Evolutionary conservation across 495 filamentous ascomycete genomes (phyloP), one percentile per base, ranked within the genome.

Genomic region (Neurospora sp.): DNA sequence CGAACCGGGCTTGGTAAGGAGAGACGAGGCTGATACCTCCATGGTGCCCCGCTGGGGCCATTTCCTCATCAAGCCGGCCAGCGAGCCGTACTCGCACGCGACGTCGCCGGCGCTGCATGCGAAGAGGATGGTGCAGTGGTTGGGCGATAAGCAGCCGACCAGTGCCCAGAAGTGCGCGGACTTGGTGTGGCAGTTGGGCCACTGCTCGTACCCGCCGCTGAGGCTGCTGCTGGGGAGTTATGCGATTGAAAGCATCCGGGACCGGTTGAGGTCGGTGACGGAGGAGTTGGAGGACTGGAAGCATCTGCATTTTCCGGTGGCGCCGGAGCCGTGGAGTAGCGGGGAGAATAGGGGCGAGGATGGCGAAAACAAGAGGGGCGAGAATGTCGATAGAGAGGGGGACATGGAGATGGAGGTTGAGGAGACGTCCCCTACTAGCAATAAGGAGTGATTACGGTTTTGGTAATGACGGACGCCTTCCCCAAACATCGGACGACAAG

Each of bases 241-340:
- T 82, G 96, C 96, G 1, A 94, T 98, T 40, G 95, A 99, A 83
- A 97, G 93, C 78, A 94, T 98, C 72, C 85, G 96, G 31, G 96
- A 99, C 83, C 85, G 95, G 39, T 78, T 99, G 74, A 87, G 94
- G 75, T 93, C 91, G 73, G 91, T 97, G 45, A 98, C 93, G 53
- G 96, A 99, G 81, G 96, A 99, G 85, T 90, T 96, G 77, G 93
- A 96, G 83, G 93, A 96, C 80, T 96, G 93, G 93, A 93, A 93
- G 75, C 88, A 93, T 79, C 81, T 96, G 10, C 93, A 92, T 79
- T 88, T 85, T 71, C 86, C 85, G 0, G 80, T 82, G 22, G 78
- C 83, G 3, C 77, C 84, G 5, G 78, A 83, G 14, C 27, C 27
- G 53, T 27, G 22, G 48, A 59, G 48, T 27, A 59, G 48, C 10